Conservation (phyloP, 176 grass and related monocot species). For the Lolium rigidum region DNA sequence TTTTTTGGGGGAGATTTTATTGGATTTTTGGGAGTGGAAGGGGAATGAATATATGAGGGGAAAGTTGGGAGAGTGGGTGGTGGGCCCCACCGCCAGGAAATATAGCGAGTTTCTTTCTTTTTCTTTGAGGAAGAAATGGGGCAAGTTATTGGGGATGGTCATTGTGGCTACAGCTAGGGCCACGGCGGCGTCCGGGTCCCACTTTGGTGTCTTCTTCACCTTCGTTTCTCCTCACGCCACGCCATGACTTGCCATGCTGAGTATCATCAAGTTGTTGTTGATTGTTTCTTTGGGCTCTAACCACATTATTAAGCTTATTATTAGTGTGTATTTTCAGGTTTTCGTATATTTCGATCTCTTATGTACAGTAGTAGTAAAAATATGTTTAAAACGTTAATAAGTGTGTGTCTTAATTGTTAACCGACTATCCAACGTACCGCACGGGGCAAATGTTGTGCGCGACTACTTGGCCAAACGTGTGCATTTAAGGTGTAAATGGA, state of each 20-base stretch:
- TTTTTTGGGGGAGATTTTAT: conserved; percentile 43
- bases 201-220: not conserved
- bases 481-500: not conserved
- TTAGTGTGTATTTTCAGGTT: too few species aligned
- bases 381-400: too few species aligned
- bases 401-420: too few species aligned
- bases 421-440: too few species aligned
- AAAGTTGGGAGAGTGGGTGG: not conserved
- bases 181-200: not conserved
- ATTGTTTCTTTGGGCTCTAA: too few species aligned
- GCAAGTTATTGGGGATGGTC: not conserved
- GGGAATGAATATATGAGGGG: conserved; percentile 12
- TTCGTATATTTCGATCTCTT: too few species aligned
- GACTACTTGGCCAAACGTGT: not conserved
- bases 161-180: not conserved
- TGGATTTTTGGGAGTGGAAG: not conserved
- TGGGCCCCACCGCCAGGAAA: conserved; percentile 37
- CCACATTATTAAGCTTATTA: too few species aligned
- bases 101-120: not conserved
- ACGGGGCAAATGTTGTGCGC: not conserved
- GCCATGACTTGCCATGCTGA: not conserved
- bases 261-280: too few species aligned
- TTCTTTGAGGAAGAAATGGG: too few species aligned
- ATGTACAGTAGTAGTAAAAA: too few species aligned
- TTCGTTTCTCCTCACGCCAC: not conserved